Base-by-base conservation (phyloP, 2,329 filamentous ascomycete species). In the Aspergillus sp. region DNA sequence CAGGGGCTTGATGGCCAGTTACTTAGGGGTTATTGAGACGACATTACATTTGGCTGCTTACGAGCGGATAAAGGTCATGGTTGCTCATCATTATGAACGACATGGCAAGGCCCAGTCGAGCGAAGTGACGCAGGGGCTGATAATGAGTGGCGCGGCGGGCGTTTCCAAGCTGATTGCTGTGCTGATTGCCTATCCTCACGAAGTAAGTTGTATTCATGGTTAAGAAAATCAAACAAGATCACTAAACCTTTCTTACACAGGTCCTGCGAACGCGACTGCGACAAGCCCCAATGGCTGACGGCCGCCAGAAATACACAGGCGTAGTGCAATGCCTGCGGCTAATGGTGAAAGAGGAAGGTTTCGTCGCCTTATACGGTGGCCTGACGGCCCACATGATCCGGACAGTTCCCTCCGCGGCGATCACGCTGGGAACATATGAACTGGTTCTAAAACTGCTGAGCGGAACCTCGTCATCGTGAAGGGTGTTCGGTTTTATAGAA, bases 1-100 rank as follows among this genome's bases (percentile, higher is more conserved):
- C 73, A 85, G 92, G 72, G 93, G 93, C 8, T 79, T 97, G 51
- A 91, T 91, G 0, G 93, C 93, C 17, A 96, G 72, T 51, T 75
- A 74, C 54, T 58, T 75, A 5, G 73, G 73, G 7, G 68, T 68
- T 0, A 67, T 71, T 17, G 73, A 75, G 61, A 75, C 71, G 13
- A 71, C 70, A 3, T 54, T 75, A 40, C 73, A 75, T 53, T 48
- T 75, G 41, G 70, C 70, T 7, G 62, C 73, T 33, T 75, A 75
- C 52, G 73, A 75, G 60, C 65, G 66, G 19, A 63, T 75, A 56
- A 75, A 75, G 57, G 61, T 57, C 7, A 60, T 65, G 39, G 61
- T 71, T 47, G 52, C 63, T 11, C 56, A 57, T 19, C 56, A 59
- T 27, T 51, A 58, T 34, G 42, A 65, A 40, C 39, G 58, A 19